These are phyloP conservation scores for Cicer judaicum DNA, from an alignment of 306 rosid species.

Conservation along the genomic window DNA sequence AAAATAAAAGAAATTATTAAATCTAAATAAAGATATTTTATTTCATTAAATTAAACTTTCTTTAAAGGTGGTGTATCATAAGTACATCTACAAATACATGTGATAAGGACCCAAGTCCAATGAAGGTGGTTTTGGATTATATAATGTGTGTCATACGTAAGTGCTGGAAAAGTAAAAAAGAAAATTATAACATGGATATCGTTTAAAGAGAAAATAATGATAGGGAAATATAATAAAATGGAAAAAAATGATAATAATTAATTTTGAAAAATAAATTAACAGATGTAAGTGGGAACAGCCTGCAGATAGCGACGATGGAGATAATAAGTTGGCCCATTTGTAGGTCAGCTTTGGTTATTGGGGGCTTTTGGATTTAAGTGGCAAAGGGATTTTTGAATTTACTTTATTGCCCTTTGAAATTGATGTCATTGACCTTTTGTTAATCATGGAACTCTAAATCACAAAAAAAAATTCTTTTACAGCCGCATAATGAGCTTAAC, in stretches of 20 bases:
- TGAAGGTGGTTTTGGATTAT: constrained; percentile 40
- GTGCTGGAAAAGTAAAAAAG: constrained; percentile 46
- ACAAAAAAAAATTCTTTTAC: constrained; percentile 30
- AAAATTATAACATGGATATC: constrained; percentile 19
- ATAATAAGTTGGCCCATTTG: constrained; percentile 72
- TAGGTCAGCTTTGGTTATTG: constrained; percentile 65
- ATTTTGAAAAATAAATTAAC: background rate
- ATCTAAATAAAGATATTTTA: no score
- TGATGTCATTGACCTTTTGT: constrained; percentile 50
- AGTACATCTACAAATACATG: no score
- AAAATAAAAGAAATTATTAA: no score
- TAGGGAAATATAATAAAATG: constrained; percentile 16
- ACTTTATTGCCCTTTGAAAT: constrained; percentile 43
- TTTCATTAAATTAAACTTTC: no score
- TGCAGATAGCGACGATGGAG: constrained; percentile 71
- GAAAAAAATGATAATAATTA: constrained; percentile 22
- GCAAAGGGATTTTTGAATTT: constrained; percentile 27
- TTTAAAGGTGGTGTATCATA: no score
- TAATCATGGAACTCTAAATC: constrained; percentile 36
- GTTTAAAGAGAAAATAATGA: constrained; percentile 43
- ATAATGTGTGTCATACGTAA: constrained; percentile 43
- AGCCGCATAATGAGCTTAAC: constrained; percentile 30
- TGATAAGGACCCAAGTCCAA: background rate
- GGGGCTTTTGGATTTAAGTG: constrained; percentile 57
- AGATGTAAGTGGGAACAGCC: constrained; percentile 70